Evolutionary conservation across 2,329 filamentous ascomycete species (phyloP).

Genomic region (Diaporthe amygdali): DNA sequence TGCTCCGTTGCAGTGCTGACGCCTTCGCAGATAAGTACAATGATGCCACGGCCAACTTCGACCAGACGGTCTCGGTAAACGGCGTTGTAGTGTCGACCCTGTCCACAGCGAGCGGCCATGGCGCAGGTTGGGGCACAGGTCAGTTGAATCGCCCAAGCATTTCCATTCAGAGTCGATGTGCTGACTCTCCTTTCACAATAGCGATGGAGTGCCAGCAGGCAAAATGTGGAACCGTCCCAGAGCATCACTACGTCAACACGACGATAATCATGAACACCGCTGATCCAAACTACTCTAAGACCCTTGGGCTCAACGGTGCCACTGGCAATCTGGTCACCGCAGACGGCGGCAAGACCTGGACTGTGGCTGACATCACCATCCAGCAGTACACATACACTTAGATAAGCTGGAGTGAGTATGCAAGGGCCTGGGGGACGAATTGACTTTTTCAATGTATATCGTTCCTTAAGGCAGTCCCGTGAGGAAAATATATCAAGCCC

Average conservation of each 20-base stretch:
- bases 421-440: background rate
- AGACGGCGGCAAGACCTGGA: background rate
- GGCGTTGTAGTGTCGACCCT: background rate
- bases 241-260: conserved; percentile 47
- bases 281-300: conserved; percentile 45
- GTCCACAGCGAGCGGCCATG: background rate
- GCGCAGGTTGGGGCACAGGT: background rate
- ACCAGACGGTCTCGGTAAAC: background rate
- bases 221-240: conserved; percentile 45
- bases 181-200: background rate
- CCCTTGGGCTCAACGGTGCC: conserved; percentile 36
- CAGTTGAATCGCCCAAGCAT: background rate
- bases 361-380: conserved; percentile 1
- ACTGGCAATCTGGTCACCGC: conserved; percentile 29
- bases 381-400: background rate
- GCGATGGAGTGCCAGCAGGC: conserved; percentile 40
- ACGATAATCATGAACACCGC: conserved; percentile 35
- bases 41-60: background rate
- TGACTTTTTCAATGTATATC: background rate
- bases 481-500: background rate
- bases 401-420: background rate
- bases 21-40: background rate
- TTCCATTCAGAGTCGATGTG: background rate
- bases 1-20: background rate
- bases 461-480: background rate